Conservation (phyloP, 208 protist genomes). For the Zelonia costaricensis region DNA sequence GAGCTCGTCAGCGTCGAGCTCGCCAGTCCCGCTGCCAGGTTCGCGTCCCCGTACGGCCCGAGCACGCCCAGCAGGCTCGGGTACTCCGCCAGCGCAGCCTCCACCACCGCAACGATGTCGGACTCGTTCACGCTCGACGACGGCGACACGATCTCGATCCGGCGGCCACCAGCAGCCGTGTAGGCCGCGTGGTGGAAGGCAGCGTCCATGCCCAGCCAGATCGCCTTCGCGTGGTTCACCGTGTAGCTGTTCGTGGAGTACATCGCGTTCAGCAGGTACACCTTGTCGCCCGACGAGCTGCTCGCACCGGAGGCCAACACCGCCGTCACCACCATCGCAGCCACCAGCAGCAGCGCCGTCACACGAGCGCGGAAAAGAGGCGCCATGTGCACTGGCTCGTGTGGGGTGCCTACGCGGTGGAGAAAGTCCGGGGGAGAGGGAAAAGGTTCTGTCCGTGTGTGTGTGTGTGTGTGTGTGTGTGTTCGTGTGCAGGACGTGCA, state of each 20-base stretch:
- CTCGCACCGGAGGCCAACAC: neutral
- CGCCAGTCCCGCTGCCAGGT: neutral
- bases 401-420: neutral
- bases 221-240: slow-evolving; percentile 4
- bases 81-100: neutral
- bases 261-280: slow-evolving; percentile 26
- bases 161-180: slow-evolving; percentile 1
- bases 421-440: neutral
- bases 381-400: neutral
- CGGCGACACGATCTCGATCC: slow-evolving; percentile 21
- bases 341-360: neutral
- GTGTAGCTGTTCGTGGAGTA: slow-evolving; percentile 5
- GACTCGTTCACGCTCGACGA: neutral
- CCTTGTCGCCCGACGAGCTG: neutral
- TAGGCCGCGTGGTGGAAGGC: slow-evolving; percentile 24
- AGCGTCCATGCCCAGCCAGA: slow-evolving; percentile 25
- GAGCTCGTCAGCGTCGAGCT: neutral
- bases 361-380: neutral
- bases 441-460: no score
- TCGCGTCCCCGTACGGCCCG: slow-evolving; percentile 9
- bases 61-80: slow-evolving; percentile 14
- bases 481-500: neutral
- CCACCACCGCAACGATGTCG: slow-evolving; percentile 9
- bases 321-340: neutral
- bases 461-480: neutral